Conservation (phyloP, 768 basidiomycete genomes). For the Exidia glandulosa region DNA sequence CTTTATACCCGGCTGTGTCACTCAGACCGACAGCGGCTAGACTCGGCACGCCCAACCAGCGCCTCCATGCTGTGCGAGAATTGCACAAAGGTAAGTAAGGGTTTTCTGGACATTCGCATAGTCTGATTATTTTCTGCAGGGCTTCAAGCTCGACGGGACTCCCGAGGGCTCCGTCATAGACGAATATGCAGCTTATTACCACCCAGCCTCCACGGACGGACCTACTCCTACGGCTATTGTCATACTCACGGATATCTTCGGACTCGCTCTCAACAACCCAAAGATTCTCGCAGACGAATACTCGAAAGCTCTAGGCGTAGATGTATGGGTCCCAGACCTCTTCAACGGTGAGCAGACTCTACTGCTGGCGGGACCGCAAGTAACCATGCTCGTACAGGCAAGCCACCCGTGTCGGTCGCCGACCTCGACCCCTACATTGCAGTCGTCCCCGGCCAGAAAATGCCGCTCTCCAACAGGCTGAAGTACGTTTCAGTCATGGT, state of each 20-base stretch:
- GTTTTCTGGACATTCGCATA: background rate
- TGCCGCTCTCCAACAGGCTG: slow-evolving; percentile 9
- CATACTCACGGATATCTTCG: slow-evolving; percentile 47
- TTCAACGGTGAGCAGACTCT: slow-evolving; percentile 34
- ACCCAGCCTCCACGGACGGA: slow-evolving; percentile 18
- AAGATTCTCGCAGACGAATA: slow-evolving; percentile 49
- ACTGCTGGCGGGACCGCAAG: background rate
- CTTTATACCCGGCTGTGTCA: too few species aligned
- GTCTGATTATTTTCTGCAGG: background rate
- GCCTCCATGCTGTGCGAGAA: background rate
- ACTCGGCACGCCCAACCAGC: too few species aligned
- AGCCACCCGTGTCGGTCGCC: slow-evolving; percentile 16
- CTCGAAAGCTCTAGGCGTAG: slow-evolving; percentile 36
- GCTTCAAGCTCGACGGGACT: slow-evolving; percentile 16
- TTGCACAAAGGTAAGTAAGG: background rate
- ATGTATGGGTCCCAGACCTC: slow-evolving; percentile 55
- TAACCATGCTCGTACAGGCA: slow-evolving; percentile 14
- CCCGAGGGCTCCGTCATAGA: slow-evolving; percentile 29
- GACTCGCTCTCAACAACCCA: slow-evolving; percentile 37
- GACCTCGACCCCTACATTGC: slow-evolving; percentile 19
- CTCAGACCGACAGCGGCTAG: too few species aligned
- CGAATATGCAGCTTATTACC: slow-evolving; percentile 33
- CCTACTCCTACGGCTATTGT: slow-evolving; percentile 31
- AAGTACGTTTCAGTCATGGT: slow-evolving; percentile 12
- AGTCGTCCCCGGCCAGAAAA: slow-evolving; percentile 17